Base-by-base conservation (phyloP, 2,329 filamentous ascomycete genomes). In the Blumeria graminis region DNA sequence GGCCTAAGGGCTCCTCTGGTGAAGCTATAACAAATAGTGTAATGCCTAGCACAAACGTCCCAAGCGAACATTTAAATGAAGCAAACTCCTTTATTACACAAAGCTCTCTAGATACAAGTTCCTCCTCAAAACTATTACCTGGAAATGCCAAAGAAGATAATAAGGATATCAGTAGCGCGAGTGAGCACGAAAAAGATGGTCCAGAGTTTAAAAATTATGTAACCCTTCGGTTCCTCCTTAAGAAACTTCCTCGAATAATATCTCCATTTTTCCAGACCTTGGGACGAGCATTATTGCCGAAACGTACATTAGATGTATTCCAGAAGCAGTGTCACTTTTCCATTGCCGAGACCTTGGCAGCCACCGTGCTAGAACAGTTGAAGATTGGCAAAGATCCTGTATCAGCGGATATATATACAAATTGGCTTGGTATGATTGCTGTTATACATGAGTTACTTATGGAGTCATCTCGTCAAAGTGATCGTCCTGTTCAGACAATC, bases 221-320 rank as follows among this genome's bases (percentile, higher is more conserved):
- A 65, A 82, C 78, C 11, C 73, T 96, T 48, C 78, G 83, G 39
- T 82, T 81, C 61, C 72, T 96, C 10, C 74, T 96, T 11, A 82
- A 84, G 63, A 82, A 86, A 36, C 77, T 93, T 62, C 81, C 89
- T 22, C 80, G 81, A 8, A 82, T 82, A 3, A 83, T 89, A n/a
- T 84, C 86, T 16, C 82, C 84, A 0, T 84, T 96, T 62, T 84
- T 94, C 65, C 86, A 94, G 64, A 82, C 81, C 1, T 72, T 96
- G 46, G 90, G 90, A 11, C 92, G 87, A 67, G 78, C 84, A 14
- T 72, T 96, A 22, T 74, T 94, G 3, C 79, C 80, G 46, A 84
- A 86, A 58, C 80, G 88, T 54, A 80, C 80, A 59, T 74, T 78
- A 33, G 88, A 95, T 62, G 63, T 71, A 1, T 82, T 73, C 61